Evolutionary conservation across 169 alveolate species (phyloP).

Genomic region (Plasmodium adleri): DNA sequence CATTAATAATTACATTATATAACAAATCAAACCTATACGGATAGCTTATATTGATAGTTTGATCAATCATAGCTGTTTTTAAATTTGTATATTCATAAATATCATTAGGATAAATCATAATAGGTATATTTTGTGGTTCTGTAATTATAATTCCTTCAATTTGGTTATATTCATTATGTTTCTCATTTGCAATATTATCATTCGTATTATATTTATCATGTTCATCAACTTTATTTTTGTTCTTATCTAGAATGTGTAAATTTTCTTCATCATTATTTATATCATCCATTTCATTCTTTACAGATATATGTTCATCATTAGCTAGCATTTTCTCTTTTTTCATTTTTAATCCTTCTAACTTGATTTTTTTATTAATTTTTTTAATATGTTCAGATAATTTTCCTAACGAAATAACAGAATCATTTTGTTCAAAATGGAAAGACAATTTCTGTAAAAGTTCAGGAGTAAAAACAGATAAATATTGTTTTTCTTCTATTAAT

Average conservation of each 20-base stretch:
- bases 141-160: conserved; percentile 77
- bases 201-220: not conserved
- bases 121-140: conserved; percentile 52
- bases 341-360: not conserved
- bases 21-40: conserved; percentile 76
- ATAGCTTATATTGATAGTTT: conserved; percentile 78
- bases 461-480: conserved; percentile 82
- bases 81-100: conserved; percentile 77
- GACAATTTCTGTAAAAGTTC: conserved; percentile 79
- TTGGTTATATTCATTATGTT: conserved; percentile 23
- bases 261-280: not conserved
- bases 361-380: conserved; percentile 8
- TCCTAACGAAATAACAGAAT: conserved; percentile 33
- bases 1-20: conserved; percentile 67
- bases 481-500: conserved; percentile 79
- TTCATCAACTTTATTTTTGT: conserved; percentile 6
- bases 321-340: not conserved
- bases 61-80: conserved; percentile 78
- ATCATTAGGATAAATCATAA: conserved; percentile 80
- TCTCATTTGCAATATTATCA: not conserved
- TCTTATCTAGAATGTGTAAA: not conserved
- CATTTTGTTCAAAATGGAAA: conserved; percentile 71
- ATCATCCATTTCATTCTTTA: not conserved
- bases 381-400: conserved; percentile 31
- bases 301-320: not conserved